Conservation (phyloP, 169 alveolate species). For the Sarcocystis neurona region DNA sequence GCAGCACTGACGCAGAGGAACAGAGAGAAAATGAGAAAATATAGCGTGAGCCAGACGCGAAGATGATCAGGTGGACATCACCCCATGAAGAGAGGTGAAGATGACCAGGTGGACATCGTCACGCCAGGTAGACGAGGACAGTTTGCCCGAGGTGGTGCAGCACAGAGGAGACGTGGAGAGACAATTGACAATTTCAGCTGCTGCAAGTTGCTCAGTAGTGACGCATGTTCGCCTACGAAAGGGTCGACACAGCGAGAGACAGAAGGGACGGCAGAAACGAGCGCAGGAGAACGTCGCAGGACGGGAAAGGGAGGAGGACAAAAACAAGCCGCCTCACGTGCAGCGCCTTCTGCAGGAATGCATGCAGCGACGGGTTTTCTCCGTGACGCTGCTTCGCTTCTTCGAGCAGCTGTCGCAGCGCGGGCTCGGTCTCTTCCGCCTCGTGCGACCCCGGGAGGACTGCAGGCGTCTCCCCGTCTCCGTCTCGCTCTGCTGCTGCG, state of each 20-base stretch:
- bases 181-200: no score
- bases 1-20: no score
- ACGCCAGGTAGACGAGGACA: no score
- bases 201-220: background rate
- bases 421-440: constrained; percentile 28
- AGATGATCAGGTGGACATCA: no score
- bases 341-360: constrained; percentile 5
- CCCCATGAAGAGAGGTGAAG: no score
- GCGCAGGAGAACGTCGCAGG: background rate
- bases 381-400: background rate
- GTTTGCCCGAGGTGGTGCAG: no score
- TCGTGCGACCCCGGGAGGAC: no score
- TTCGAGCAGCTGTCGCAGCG: background rate
- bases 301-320: background rate
- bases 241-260: background rate
- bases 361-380: constrained; percentile 4
- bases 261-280: background rate
- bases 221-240: background rate
- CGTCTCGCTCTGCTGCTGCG: background rate
- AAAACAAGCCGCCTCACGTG: background rate
- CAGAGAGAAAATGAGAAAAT: no score
- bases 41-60: no score
- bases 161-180: no score
- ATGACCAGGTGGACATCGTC: no score
- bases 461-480: no score